Conservation (phyloP, 805 yeast genomes). For the Soucietia sequanensis region DNA sequence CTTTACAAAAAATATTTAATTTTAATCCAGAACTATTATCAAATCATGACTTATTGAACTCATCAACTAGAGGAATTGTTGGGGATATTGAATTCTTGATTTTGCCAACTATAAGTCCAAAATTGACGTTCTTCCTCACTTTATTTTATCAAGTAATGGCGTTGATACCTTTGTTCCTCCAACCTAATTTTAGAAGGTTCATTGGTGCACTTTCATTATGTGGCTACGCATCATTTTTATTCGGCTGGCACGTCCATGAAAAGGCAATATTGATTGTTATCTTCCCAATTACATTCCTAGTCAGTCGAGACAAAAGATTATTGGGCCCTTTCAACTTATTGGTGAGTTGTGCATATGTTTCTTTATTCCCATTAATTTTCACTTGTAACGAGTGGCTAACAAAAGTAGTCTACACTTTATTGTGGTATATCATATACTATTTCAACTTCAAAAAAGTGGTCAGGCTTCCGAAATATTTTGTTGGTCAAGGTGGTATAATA, state of each 20-base stretch:
- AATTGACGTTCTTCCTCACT: constrained; percentile 72
- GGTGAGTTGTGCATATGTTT: constrained; percentile 78
- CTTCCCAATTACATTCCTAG: constrained; percentile 81
- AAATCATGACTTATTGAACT: constrained; percentile 25
- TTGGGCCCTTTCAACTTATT: constrained; percentile 69
- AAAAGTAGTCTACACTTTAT: constrained; percentile 72
- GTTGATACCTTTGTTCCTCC: constrained; percentile 62
- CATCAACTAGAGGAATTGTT: constrained; percentile 79
- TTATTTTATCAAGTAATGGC: constrained; percentile 83
- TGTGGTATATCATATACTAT: constrained; percentile 81
- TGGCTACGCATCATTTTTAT: constrained; percentile 85
- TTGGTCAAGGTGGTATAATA: constrained; percentile 28
- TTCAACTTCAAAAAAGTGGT: constrained; percentile 71
- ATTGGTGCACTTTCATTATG: constrained; percentile 84
- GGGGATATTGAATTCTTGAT: constrained; percentile 85
- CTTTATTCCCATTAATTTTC: constrained; percentile 82
- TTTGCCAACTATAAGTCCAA: constrained; percentile 78
- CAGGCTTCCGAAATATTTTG: constrained; percentile 45
- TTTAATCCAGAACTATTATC: constrained; percentile 44
- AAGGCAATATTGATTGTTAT: constrained; percentile 90
- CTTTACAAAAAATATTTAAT: constrained; percentile 37
- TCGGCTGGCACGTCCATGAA: constrained; percentile 99
- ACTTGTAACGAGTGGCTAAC: constrained; percentile 78
- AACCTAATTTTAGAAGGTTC: constrained; percentile 76
- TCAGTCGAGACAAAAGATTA: constrained; percentile 67